Evolutionary conservation across 495 filamentous ascomycete genomes (phyloP), one percentile per base, ranked within the genome.

Genomic region (Ramalina intermedia): DNA sequence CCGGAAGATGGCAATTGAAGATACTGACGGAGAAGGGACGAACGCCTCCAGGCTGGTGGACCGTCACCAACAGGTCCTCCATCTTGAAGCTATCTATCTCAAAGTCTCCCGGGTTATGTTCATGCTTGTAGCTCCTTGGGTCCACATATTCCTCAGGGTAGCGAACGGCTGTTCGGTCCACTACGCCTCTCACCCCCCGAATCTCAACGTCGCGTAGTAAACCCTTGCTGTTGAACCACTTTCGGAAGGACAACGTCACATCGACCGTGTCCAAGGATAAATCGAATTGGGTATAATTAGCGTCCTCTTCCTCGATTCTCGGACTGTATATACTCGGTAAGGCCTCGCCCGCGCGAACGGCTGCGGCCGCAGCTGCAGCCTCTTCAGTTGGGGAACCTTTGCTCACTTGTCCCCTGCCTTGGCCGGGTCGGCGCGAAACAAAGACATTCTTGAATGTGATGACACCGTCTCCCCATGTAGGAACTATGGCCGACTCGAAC

Each of bases 381-480:
- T 87, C 88, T 45, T 76, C 84, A 42, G 80, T 79, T 14, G 87
- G 79, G 9, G 91, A 95, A 2, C 91, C 91, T 68, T 98, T 96
- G 64, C 80, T 90, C 37, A 98, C 93, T 59, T 86, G 75, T 41
- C 75, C 80, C 6, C 66, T 64, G 17, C 69, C 72, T 58, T 93
- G 84, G 2, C 91, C 91, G 11, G 93, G 93, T 48, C 91, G 70
- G 47, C 89, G 72, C 7, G 91, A 96, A 3, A 96, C 84, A 59
- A 96, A 96, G 8, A 98, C 91, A 60, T 95, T 96, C 58, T 86
- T 84, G 68, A 98, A 94, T 0, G 86, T 86, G 51, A 98, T 98
- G 20, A 94, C 88, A 11, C 88, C 88, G 58, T 87, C 81, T 54
- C 76, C 81, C 91, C 91, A 98, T 58, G 82, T 87, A 11, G 91